Evolutionary conservation across 176 grass and related monocot species (phyloP), one percentile per base, ranked within the genome.

Genomic region (Hsuehochloa calcarea): DNA sequence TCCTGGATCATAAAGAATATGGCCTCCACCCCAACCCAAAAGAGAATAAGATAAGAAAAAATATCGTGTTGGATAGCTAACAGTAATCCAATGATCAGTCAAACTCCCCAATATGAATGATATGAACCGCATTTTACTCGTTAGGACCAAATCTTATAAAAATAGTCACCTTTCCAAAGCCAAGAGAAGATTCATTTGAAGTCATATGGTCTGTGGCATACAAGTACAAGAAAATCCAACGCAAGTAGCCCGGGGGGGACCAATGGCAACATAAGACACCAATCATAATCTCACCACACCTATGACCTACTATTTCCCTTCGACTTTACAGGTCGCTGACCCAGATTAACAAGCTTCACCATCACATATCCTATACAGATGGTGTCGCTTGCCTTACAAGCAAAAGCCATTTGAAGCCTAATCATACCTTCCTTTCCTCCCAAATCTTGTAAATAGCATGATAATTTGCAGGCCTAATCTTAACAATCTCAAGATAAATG

Each of bases 361-460:
- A 8, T 65, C n/a, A 83, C 65, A 55, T 71, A 78, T 65, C 34
- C 56, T 31, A 80, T 22, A 65, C 3, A 14, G 6, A 23, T 34
- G 43, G 22, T 54, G 47, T 74, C 68, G 60, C 46, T 81, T 81
- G 78, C 70, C 51, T 46, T 51, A 25, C 20, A 81, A 81, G 78
- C 35, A 81, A 81, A 19, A 81, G 75, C 25, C 38, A 82, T 73
- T 49, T 75, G 69, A 66, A 67, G 12, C 68, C 59, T 55, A 75
- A 58, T 75, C 70, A 81, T 55, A 81, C 59, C 47, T 87, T 67
- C 46, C 69, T 81, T 81, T 66, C 77, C 40, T 75, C 69, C 17
- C 8, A 87, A 75, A 70, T 81, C n/a, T 72, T 66, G 12, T 46
- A 45, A 20, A 59, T 49, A 49, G 12, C 3, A 15, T 49, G 46